Base-by-base conservation (phyloP, 176 grass and related monocot genomes). In the Zizania latifolia region DNA sequence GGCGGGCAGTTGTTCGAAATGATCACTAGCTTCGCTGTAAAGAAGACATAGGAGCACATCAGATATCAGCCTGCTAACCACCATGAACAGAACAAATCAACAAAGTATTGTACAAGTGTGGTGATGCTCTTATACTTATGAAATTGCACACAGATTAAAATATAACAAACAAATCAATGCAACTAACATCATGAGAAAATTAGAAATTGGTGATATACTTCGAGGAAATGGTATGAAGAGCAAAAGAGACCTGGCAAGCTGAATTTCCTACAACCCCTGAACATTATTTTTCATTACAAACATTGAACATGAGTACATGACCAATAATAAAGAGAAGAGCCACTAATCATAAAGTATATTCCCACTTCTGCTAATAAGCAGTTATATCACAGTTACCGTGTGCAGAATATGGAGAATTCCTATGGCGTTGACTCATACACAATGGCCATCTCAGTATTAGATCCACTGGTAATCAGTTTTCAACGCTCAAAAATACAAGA, bases 1-100 rank as follows among this genome's bases (percentile, higher is more conserved):
- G 85, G 88, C 59, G 92, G 92, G 24, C 92, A 94, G 30, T 94
- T 94, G 85, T 90, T 90, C 57, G 85, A 71, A 81, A 94, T 84
- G 55, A 95, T 85, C 21, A 95, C 78, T 23, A 95, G 81, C 74
- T 95, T 95, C 11, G 88, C 92, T 91, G 84, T 14, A 71, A 54
- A 48, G 2, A 74, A 77, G 4, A 76, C 9, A 66, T 11, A 44
- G 24, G 23, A 29, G 72, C 3, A 45, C 4, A 72, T 77, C 17
- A 51, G 3, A 65, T 14, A 79, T 62, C 11, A 77, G 2, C 43
- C 3, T 13, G 19, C 37, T 26, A 15, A n/a, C 14, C 1, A 34
- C 4, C 10, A 39, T 4, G 32, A n/a, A 71, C 11, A 50, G 9
- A 59, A 58, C 16, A 11, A 58, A 32, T 9, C 13, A 22, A 3